Conservation (phyloP, 768 basidiomycete genomes). For the Phaffia australis region DNA sequence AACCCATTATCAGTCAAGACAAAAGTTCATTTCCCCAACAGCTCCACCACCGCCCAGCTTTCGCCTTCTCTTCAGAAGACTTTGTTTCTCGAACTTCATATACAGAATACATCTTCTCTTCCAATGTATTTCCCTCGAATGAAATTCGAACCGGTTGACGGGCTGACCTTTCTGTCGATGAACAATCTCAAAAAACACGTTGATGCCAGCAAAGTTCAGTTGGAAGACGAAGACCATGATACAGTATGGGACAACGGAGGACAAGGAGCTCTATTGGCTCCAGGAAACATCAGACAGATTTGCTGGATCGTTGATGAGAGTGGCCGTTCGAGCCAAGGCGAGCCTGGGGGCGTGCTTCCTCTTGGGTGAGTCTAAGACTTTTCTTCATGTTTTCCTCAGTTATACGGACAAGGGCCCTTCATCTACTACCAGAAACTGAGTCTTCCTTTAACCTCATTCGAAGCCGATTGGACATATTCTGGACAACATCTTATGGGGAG, state of each 20-base stretch:
- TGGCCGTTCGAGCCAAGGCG: constrained; percentile 27
- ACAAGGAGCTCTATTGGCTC: constrained; percentile 60
- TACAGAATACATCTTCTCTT: constrained; percentile 73
- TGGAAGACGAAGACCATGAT: not conserved
- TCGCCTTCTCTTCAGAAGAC: constrained; percentile 59
- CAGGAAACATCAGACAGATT: constrained; percentile 77
- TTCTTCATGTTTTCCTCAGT: not conserved
- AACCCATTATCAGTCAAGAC: constrained; percentile 93
- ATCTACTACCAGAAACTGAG: no score
- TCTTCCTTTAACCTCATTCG: not conserved
- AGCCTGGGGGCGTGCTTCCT: constrained; percentile 61
- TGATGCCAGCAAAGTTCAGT: not conserved
- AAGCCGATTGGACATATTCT: constrained; percentile 64
- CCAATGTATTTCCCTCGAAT: constrained; percentile 73
- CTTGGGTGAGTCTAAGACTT: constrained; percentile 54
- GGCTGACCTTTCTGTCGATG: constrained; percentile 39
- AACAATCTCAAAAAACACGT: constrained; percentile 31
- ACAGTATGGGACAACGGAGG: constrained; percentile 47
- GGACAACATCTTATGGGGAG: constrained; percentile 76
- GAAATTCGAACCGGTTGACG: constrained; percentile 59
- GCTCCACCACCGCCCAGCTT: constrained; percentile 56
- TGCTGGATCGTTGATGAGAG: constrained; percentile 56
- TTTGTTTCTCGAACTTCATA: constrained; percentile 81
- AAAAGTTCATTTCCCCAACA: constrained; percentile 68
- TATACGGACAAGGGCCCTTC: no score